Conservation (phyloP, 2,329 filamentous ascomycete genomes). For the Plenodomus lindquistii region DNA sequence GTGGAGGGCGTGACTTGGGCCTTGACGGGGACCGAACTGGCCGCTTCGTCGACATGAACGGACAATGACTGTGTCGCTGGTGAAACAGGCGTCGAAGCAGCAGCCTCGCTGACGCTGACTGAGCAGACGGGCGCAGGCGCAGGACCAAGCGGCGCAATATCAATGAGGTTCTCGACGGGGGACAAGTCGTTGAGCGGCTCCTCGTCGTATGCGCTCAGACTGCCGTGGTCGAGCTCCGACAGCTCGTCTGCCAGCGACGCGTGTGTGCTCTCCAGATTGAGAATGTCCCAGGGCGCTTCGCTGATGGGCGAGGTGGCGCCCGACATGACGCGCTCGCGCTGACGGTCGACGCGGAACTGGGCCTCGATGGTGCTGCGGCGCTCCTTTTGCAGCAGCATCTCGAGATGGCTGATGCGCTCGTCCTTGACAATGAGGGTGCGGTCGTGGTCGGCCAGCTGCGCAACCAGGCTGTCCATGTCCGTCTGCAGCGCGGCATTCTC, state of each 20-base stretch:
- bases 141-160: constrained; percentile 1
- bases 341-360: constrained; percentile 4
- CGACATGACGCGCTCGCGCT: not conserved
- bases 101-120: not conserved
- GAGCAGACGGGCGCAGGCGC: not conserved
- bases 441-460: constrained; percentile 10
- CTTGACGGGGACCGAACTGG: not conserved
- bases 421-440: constrained; percentile 27
- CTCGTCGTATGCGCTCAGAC: constrained; percentile 2
- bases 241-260: constrained; percentile 22
- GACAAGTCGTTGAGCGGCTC: constrained; percentile 13
- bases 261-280: constrained; percentile 3
- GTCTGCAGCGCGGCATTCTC: constrained; percentile 6
- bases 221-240: constrained; percentile 6
- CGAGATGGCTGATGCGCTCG: constrained; percentile 28
- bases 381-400: constrained; percentile 24
- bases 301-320: constrained; percentile 15
- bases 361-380: constrained; percentile 9
- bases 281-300: constrained; percentile 3
- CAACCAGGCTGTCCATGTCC: constrained; percentile 14
- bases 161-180: constrained; percentile 3
- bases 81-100: not conserved
- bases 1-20: not conserved
- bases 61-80: not conserved
- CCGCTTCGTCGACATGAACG: not conserved